Evolutionary conservation across 1,139 yeast genomes (phyloP).

Genomic region (Sugiyamaella neomexicana): DNA sequence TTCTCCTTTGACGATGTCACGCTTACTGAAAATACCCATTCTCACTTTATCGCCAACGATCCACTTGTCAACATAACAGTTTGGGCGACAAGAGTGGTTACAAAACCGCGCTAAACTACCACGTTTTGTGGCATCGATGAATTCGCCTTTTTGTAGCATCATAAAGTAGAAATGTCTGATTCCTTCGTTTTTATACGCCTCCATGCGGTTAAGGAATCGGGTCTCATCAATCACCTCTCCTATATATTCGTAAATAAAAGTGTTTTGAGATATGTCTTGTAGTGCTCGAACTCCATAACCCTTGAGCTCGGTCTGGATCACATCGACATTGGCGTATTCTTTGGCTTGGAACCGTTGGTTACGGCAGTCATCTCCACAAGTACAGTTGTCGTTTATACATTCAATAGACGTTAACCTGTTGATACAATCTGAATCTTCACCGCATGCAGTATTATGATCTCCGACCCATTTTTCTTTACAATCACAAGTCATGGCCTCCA

Average conservation of each 20-base stretch:
- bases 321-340: constrained; percentile 69
- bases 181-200: constrained; percentile 67
- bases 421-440: constrained; percentile 83
- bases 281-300: constrained; percentile 89
- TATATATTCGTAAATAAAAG: constrained; percentile 84
- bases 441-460: constrained; percentile 69
- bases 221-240: constrained; percentile 89
- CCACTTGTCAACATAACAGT: constrained; percentile 96
- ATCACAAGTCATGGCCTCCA: constrained; percentile 86
- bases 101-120: constrained; percentile 90
- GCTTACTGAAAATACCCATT: constrained; percentile 93
- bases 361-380: constrained; percentile 76
- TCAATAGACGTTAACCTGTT: constrained; percentile 90
- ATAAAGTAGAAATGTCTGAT: constrained; percentile 89
- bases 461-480: constrained; percentile 58
- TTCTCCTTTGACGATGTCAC: constrained; percentile 73
- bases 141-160: constrained; percentile 94
- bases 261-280: constrained; percentile 54
- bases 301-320: constrained; percentile 76
- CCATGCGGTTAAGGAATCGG: constrained; percentile 69
- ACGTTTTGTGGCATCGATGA: constrained; percentile 87
- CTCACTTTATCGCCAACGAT: constrained; percentile 85
- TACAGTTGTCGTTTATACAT: constrained; percentile 70
- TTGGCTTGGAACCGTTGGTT: constrained; percentile 84
- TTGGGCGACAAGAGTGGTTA: constrained; percentile 93